A percentile compares a stretch with the other conserved stretches of the same genome.
These are phyloP conservation scores for Candida koratica DNA, from an alignment of 805 yeast species.

Conservation along the genomic window DNA sequence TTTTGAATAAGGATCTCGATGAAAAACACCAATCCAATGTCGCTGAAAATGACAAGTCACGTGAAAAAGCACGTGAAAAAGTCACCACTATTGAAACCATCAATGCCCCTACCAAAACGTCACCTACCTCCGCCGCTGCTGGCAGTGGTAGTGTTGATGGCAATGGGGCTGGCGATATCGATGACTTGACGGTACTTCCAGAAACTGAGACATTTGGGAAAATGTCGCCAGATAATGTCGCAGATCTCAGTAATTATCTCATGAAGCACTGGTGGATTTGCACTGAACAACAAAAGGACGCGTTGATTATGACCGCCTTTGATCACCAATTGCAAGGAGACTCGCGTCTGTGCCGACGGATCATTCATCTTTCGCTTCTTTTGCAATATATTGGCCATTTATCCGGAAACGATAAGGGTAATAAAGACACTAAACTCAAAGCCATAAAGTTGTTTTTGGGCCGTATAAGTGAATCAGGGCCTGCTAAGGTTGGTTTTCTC, in stretches of 20 bases:
- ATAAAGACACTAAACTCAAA: conserved; percentile 29
- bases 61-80: conserved; percentile 19
- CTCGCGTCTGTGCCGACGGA: conserved; percentile 49
- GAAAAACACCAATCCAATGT: too few relatives aligned
- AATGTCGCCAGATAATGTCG: conserved; percentile 47
- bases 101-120: conserved; percentile 8
- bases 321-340: conserved; percentile 71
- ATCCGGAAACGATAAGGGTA: conserved; percentile 28
- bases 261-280: conserved; percentile 63
- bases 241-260: conserved; percentile 50
- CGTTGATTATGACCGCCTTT: conserved; percentile 88
- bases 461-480: conserved; percentile 50
- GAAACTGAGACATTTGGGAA: conserved; percentile 65
- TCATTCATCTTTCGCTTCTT: conserved; percentile 76
- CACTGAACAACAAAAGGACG: conserved; percentile 82
- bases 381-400: conserved; percentile 63
- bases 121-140: too few relatives aligned
- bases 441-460: conserved; percentile 64
- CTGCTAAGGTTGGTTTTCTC: conserved; percentile 65
- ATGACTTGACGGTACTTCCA: conserved; percentile 52
- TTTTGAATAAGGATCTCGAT: conserved; percentile 68
- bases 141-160: neutral
- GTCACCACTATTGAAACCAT: conserved; percentile 28
- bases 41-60: conserved; percentile 14
- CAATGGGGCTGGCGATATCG: conserved; percentile 26